Evolutionary conservation across 2,329 filamentous ascomycete species (phyloP), one percentile per base, ranked within the genome.

Genomic region (Alternaria conjuncta): DNA sequence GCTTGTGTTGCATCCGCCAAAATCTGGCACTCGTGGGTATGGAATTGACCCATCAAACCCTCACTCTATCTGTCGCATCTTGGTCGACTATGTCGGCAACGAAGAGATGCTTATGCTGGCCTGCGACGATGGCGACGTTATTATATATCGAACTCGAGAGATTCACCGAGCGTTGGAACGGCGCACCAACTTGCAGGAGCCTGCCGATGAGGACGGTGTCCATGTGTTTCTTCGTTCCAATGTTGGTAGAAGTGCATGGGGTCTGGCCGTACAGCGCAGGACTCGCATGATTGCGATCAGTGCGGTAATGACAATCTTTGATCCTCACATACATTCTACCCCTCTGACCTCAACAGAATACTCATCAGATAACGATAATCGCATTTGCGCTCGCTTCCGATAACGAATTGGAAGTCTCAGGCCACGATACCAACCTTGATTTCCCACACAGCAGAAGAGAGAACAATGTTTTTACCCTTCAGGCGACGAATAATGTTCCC

Each of bases 271-370:
- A 11, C 95, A 98, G 77, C 86, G 88, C 65, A 83, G 89, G 66
- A 93, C 92, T n/a, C 89, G 94, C 0, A 83, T 97, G 65, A 91
- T 99, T 66, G 96, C 95, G 0, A 90, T 96, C 43, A 92, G 92
- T 71, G 89, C 92, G 0, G 49, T 53, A 53, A 53, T 41, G 28
- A 53, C 6, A n/a, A n/a, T 5, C 11, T 23, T 15, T 3, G 23
- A 4, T 15, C 5, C 20, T 25, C 20, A 36, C 30, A n/a, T n/a
- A 36, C 20, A 13, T 15, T 18, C 20, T 53, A 6, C 28, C 25
- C 49, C 20, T 36, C 49, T 53, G 5, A 53, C 49, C 49, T 32
- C 36, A 41, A 41, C 13, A 53, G 49, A 99, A 99, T 76, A 87
- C 85, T 0, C 82, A 84, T 21, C 73, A 82, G 15, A 85, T 92